phyloP scores from a whole-genome alignment of 306 rosid genomes.

The Inga laurina region DNA sequence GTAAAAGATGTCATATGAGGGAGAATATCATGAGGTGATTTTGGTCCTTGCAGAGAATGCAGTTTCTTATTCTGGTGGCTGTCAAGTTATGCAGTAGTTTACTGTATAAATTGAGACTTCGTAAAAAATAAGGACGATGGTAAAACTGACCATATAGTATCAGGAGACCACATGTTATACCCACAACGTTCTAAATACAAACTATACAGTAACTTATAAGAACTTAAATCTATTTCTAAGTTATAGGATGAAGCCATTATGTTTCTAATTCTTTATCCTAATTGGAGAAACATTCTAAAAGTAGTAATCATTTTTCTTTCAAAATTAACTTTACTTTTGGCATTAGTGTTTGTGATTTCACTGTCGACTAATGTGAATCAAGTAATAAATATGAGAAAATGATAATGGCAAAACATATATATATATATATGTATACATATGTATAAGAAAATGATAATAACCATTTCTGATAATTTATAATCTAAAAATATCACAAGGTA shows the following conservation, averaged over 20 bases:
- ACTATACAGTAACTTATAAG: neutral
- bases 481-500: slow-evolving; percentile 2
- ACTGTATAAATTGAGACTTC: no score
- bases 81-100: neutral
- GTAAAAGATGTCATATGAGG: no score
- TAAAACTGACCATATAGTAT: neutral
- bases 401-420: neutral
- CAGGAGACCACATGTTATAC: neutral
- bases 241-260: neutral
- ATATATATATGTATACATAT: no score
- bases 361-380: neutral
- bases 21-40: neutral
- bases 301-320: neutral
- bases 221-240: neutral
- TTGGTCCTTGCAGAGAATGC: neutral
- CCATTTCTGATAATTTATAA: slow-evolving; percentile 1
- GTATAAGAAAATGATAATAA: neutral
- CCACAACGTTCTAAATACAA: neutral
- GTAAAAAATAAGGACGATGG: neutral
- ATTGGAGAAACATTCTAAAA: neutral
- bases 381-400: neutral
- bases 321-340: slow-evolving; percentile 8
- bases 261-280: neutral
- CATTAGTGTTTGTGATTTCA: neutral
- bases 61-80: neutral